These are phyloP conservation scores for Astrephomene gubernaculifera DNA, from an alignment of 139 green algal species.

Conservation along the genomic window DNA sequence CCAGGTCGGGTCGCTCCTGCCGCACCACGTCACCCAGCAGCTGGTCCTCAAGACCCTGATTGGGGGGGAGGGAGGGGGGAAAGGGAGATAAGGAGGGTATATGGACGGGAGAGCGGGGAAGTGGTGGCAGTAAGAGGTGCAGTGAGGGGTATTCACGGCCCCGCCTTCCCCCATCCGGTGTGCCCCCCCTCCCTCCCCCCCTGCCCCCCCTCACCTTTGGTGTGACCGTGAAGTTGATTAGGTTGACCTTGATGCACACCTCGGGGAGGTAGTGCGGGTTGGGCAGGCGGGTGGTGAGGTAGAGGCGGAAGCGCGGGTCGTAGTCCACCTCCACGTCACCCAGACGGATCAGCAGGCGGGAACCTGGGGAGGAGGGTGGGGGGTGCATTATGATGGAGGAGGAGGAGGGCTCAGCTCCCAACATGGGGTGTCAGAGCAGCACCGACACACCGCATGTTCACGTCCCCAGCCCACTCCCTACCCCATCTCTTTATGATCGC, in stretches of 20 bases:
- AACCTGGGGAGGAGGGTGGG: slow-evolving; percentile 18
- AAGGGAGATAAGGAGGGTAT: neutral
- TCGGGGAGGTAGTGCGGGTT: slow-evolving; percentile 92
- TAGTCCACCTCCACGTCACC: slow-evolving; percentile 88
- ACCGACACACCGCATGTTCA: no score
- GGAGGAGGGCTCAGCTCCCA: neutral
- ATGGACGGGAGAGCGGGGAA: neutral
- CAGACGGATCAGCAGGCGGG: slow-evolving; percentile 72
- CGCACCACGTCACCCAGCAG: slow-evolving; percentile 86
- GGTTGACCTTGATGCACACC: slow-evolving; percentile 74
- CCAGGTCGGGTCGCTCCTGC: slow-evolving; percentile 79
- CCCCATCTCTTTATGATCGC: no score
- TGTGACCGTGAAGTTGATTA: slow-evolving; percentile 91
- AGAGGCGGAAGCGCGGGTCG: slow-evolving; percentile 83
- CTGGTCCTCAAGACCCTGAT: slow-evolving; percentile 88
- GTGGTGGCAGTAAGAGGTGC: neutral
- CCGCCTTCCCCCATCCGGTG: no score
- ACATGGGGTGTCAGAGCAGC: no score
- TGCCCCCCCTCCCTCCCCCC: neutral
- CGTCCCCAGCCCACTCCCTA: no score
- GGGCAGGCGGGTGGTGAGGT: slow-evolving; percentile 72
- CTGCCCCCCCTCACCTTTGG: slow-evolving; percentile 44
- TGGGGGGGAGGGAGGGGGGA: neutral
- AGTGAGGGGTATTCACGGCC: no score
- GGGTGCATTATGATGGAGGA: neutral